Conservation (phyloP, 768 basidiomycete species). For the Arthromyces matolae region DNA sequence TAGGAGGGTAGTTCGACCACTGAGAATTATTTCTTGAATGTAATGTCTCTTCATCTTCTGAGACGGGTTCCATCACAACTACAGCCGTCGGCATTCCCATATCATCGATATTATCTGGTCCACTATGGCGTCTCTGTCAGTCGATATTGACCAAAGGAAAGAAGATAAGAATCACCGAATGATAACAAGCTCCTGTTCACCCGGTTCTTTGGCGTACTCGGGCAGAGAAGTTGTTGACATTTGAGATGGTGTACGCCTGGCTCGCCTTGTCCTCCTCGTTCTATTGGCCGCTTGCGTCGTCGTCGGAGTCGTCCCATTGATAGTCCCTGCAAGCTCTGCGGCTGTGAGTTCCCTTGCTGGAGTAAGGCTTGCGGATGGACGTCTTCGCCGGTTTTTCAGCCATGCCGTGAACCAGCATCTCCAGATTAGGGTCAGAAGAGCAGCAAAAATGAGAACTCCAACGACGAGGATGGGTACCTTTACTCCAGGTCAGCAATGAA, state of each 20-base stretch:
- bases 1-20: slow-evolving; percentile 31
- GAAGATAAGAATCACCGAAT: slow-evolving; percentile 32
- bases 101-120: slow-evolving; percentile 53
- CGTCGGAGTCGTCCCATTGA: slow-evolving; percentile 25
- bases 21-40: slow-evolving; percentile 28
- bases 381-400: background rate
- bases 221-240: slow-evolving; percentile 77
- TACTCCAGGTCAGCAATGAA: background rate
- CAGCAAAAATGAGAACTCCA: background rate
- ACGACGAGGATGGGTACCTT: slow-evolving; percentile 17
- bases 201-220: slow-evolving; percentile 80
- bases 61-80: slow-evolving; percentile 32
- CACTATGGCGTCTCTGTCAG: slow-evolving; percentile 31
- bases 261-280: slow-evolving; percentile 32
- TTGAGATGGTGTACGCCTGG: slow-evolving; percentile 71
- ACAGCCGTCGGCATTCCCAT: slow-evolving; percentile 39
- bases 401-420: background rate
- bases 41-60: slow-evolving; percentile 34
- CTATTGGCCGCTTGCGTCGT: slow-evolving; percentile 23
- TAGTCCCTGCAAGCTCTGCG: slow-evolving; percentile 52
- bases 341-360: slow-evolving; percentile 45
- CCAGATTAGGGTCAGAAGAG: slow-evolving; percentile 6
- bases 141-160: background rate
- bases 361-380: background rate
- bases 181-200: slow-evolving; percentile 78